Evolutionary conservation across 2,329 filamentous ascomycete species (phyloP).

Genomic region (Aureobasidium melanogenum): DNA sequence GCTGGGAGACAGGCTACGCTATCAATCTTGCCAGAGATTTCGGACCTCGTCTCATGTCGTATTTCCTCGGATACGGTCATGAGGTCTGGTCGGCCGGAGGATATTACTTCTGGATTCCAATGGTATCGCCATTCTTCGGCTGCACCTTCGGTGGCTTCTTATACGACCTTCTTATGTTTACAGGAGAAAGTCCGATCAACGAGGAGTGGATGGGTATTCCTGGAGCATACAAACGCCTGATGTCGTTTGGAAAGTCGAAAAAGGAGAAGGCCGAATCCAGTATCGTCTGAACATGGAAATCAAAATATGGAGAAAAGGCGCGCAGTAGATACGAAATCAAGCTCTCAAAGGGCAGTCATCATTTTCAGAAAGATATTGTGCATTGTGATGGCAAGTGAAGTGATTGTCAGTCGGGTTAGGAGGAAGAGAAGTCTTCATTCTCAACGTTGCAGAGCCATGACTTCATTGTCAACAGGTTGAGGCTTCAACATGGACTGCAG

Average conservation of each 20-base stretch:
- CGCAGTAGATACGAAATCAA: background rate
- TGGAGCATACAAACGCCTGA: slow-evolving; percentile 14
- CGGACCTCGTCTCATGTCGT: slow-evolving; percentile 57
- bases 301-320: background rate
- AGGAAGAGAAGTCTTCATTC: background rate
- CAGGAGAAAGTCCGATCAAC: slow-evolving; percentile 62
- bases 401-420: background rate
- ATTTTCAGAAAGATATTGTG: background rate
- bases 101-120: slow-evolving; percentile 68
- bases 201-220: slow-evolving; percentile 51
- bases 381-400: background rate
- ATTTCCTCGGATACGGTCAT: slow-evolving; percentile 57
- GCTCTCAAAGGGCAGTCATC: background rate
- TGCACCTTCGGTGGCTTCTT: slow-evolving; percentile 55
- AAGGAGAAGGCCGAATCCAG: slow-evolving; percentile 5
- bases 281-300: background rate
- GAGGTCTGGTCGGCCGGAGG: slow-evolving; percentile 59
- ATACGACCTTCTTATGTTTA: slow-evolving; percentile 59
- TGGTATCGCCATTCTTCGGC: slow-evolving; percentile 62
- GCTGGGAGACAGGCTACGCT: slow-evolving; percentile 69
- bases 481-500: slow-evolving; percentile 3
- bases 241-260: background rate
- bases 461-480: background rate
- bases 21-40: slow-evolving; percentile 58
- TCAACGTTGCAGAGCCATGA: background rate